A percentile compares a stretch with the other conserved stretches of the same genome.
phyloP scores from a whole-genome alignment of 176 grass and related monocot genomes.

The Lolium rigidum region DNA sequence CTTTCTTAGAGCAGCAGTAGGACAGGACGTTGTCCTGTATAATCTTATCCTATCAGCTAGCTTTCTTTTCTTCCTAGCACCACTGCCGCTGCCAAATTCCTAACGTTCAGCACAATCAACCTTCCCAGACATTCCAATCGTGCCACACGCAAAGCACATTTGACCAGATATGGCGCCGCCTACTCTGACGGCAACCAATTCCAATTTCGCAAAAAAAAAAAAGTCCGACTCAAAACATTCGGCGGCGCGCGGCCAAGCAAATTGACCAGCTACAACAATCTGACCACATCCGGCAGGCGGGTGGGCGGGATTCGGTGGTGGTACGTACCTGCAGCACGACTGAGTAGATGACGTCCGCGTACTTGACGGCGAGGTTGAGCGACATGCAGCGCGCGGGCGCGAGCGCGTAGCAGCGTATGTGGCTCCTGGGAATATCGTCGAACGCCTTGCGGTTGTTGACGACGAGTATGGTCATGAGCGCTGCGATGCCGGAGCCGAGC shows the following conservation, averaged over 20 bases:
- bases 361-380: conserved; percentile 98
- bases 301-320: background rate
- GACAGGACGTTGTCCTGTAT: background rate
- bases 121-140: conserved; percentile 37
- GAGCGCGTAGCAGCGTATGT: conserved; percentile 72
- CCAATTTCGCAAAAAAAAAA: background rate
- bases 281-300: background rate
- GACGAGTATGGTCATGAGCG: conserved; percentile 82
- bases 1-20: background rate
- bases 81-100: conserved; percentile 28
- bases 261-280: background rate
- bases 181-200: background rate
- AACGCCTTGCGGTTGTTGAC: conserved; percentile 79
- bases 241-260: background rate
- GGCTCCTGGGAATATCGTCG: conserved; percentile 64
- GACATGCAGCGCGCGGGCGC: conserved; percentile 96
- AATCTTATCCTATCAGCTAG: background rate
- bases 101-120: conserved; percentile 42
- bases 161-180: conserved; percentile 18
- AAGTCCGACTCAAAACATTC: background rate
- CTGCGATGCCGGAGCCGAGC: conserved; percentile 85
- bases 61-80: background rate
- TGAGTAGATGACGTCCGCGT: conserved; percentile 92
- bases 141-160: conserved; percentile 47
- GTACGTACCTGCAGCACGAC: conserved; percentile 82